phyloP scores from a whole-genome alignment of 208 protist genomes.

The Trichomonas tenax region DNA sequence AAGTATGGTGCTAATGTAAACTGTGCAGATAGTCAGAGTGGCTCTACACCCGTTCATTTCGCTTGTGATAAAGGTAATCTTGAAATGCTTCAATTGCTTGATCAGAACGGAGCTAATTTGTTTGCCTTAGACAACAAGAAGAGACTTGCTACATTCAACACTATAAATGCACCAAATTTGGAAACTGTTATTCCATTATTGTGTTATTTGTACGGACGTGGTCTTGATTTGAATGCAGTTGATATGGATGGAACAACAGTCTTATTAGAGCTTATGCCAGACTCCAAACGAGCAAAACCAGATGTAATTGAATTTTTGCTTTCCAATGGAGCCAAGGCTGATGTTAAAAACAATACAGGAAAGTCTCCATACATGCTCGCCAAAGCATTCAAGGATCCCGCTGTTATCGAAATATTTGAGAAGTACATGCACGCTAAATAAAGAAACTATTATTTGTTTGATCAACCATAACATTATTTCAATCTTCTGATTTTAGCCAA shows the following conservation, averaged over 20 bases:
- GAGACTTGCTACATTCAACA: neutral
- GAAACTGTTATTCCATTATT: neutral
- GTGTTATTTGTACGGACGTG: neutral
- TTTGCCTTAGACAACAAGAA: neutral
- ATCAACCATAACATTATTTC: too few relatives aligned
- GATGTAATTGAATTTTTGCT: neutral
- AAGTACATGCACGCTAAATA: neutral
- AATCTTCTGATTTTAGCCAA: too few relatives aligned
- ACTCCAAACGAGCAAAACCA: neutral
- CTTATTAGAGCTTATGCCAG: neutral
- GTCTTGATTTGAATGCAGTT: neutral
- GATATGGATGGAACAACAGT: neutral
- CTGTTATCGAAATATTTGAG: neutral
- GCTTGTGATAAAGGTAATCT: neutral
- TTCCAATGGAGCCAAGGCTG: neutral
- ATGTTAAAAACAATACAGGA: neutral
- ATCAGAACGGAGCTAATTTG: neutral
- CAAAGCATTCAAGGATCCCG: neutral
- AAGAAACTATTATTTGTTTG: too few relatives aligned
- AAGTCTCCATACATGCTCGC: neutral
- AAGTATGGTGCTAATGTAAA: neutral
- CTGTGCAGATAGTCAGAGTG: neutral
- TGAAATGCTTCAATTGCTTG: neutral
- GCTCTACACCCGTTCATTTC: neutral
- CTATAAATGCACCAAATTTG: neutral